These are phyloP conservation scores for Liquidambar formosana DNA, from an alignment of 164 flowering plant species.

Conservation along the genomic window DNA sequence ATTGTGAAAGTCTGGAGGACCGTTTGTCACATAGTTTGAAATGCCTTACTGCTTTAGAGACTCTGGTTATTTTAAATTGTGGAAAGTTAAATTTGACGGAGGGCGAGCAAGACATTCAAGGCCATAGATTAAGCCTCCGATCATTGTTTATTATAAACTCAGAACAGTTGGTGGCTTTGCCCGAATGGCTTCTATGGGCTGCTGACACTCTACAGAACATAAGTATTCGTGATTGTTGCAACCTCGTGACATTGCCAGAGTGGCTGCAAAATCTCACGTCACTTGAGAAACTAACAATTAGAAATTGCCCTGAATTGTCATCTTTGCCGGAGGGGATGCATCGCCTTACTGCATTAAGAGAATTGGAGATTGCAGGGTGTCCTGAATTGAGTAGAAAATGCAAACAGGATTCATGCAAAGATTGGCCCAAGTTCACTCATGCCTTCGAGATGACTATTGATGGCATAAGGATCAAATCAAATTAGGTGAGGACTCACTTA, in stretches of 20 bases:
- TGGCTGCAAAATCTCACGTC: conserved; percentile 2
- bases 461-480: too few relatives aligned
- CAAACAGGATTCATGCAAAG: too few relatives aligned
- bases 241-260: background rate
- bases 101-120: background rate
- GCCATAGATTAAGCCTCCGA: background rate
- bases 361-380: too few relatives aligned
- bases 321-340: background rate
- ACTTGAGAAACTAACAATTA: background rate
- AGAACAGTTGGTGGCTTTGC: background rate
- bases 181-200: background rate
- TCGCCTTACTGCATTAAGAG: background rate
- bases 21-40: background rate
- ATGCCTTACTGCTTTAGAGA: background rate
- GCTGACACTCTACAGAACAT: background rate
- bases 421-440: too few relatives aligned
- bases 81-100: background rate
- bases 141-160: background rate
- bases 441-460: too few relatives aligned
- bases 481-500: too few relatives aligned
- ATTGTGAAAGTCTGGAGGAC: background rate
- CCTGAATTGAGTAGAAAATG: too few relatives aligned
- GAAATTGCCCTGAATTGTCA: background rate
- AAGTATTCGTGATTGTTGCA: background rate
- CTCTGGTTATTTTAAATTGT: background rate